phyloP scores from a whole-genome alignment of 169 alveolate species.

The Plasmodium knowlesi region DNA sequence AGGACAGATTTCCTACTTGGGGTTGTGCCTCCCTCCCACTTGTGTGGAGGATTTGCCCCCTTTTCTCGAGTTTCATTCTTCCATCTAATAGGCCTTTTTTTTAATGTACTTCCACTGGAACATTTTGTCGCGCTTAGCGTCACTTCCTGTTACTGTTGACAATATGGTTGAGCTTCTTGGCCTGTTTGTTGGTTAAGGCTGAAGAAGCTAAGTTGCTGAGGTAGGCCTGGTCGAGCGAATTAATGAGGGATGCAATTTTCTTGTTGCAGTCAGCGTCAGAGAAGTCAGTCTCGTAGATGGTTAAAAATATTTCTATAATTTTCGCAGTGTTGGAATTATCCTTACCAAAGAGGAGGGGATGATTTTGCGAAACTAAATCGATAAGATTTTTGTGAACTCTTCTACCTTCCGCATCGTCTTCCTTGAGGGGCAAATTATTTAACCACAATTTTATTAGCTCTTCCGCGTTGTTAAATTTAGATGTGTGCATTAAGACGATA shows the following conservation, averaged over 20 bases:
- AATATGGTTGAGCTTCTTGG: constrained; percentile 80
- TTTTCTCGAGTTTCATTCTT: not conserved
- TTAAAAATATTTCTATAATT: constrained; percentile 85
- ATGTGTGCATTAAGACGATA: constrained; percentile 82
- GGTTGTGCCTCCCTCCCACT: not conserved
- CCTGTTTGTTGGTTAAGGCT: constrained; percentile 80
- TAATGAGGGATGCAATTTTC: constrained; percentile 80
- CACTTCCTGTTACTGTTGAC: constrained; percentile 34
- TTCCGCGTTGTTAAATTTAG: constrained; percentile 77
- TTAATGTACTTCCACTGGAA: not conserved
- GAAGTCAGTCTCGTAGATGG: constrained; percentile 87
- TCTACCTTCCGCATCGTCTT: constrained; percentile 88
- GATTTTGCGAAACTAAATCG: constrained; percentile 83
- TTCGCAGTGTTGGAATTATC: constrained; percentile 85
- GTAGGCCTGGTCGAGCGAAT: constrained; percentile 81
- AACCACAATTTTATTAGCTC: constrained; percentile 83
- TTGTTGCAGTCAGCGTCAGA: constrained; percentile 86
- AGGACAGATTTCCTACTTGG: not conserved
- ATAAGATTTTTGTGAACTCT: constrained; percentile 87
- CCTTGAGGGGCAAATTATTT: constrained; percentile 85
- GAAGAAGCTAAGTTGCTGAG: constrained; percentile 82
- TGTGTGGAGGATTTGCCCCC: not conserved
- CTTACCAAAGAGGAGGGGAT: constrained; percentile 84
- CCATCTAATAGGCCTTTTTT: not conserved
- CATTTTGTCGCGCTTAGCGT: not conserved